A percentile compares a stretch with the other conserved stretches of the same genome.
phyloP scores from a whole-genome alignment of 2,329 filamentous ascomycete species.

The Xenosphaeropsis pyriputrescens region DNA sequence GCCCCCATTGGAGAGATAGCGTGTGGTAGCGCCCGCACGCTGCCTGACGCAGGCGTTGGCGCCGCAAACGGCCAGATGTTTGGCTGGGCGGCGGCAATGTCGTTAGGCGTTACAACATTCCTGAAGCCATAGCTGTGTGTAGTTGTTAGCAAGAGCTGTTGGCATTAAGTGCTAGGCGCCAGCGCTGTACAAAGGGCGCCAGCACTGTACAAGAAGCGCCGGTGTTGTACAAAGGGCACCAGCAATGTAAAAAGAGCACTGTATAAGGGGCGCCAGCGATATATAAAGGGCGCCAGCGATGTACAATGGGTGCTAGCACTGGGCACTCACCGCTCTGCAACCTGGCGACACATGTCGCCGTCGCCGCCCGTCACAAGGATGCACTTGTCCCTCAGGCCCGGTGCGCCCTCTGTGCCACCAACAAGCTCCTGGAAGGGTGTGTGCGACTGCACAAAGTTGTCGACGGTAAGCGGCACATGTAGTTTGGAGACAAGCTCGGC shows the following conservation, averaged over 20 bases:
- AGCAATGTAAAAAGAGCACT: too few species aligned
- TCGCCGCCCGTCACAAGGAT: slow-evolving; percentile 55
- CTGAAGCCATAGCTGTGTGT: slow-evolving; percentile 63
- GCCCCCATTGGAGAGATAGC: slow-evolving; percentile 26
- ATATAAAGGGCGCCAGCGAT: too few species aligned
- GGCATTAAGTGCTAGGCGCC: too few species aligned
- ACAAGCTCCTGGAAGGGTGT: slow-evolving; percentile 71
- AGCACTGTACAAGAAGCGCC: too few species aligned
- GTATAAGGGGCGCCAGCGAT: too few species aligned
- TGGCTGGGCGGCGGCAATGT: slow-evolving; percentile 61
- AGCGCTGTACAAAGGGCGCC: too few species aligned
- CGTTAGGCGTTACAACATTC: slow-evolving; percentile 71
- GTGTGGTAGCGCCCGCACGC: slow-evolving; percentile 41
- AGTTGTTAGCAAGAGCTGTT: too few species aligned
- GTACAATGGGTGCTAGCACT: too few species aligned
- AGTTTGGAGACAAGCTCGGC: slow-evolving; percentile 54
- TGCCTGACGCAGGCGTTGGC: slow-evolving; percentile 8
- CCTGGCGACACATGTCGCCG: slow-evolving; percentile 24
- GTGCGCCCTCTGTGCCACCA: slow-evolving; percentile 35
- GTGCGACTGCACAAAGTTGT: slow-evolving; percentile 77
- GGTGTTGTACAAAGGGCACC: not conserved
- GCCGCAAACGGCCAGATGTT: slow-evolving; percentile 69
- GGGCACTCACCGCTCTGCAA: slow-evolving; percentile 41
- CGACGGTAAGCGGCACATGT: slow-evolving; percentile 44
- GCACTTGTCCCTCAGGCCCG: slow-evolving; percentile 44